Evolutionary conservation across 2,329 filamentous ascomycete genomes (phyloP).

Genomic region (Beauveria varroae): DNA sequence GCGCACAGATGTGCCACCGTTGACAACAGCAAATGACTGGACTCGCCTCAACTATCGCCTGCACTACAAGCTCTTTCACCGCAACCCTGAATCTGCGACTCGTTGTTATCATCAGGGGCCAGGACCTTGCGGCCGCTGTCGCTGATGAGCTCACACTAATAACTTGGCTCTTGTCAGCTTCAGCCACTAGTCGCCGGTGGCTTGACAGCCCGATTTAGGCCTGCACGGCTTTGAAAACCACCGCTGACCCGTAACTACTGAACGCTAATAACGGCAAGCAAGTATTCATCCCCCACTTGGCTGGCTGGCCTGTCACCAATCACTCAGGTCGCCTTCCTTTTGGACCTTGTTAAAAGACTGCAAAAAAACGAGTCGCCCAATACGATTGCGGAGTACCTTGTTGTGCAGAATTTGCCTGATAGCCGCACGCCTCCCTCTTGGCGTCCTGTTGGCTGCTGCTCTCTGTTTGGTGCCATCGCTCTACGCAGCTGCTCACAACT

Average conservation of each 20-base stretch:
- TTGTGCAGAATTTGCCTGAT: not conserved
- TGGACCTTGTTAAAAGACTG: not conserved
- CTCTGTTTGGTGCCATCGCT: not conserved
- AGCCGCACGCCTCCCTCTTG: not conserved
- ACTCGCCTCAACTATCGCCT: not conserved
- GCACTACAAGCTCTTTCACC: not conserved
- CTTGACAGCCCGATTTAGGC: conserved; percentile 9
- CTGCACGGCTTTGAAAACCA: not conserved
- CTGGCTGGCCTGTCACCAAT: not conserved
- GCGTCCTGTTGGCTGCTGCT: not conserved
- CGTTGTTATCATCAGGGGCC: not conserved
- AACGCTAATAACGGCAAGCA: not conserved
- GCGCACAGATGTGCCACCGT: not conserved
- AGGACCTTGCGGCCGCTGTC: not conserved
- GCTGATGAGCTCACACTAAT: not conserved
- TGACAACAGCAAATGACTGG: not conserved
- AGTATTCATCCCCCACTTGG: not conserved
- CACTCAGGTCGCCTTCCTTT: not conserved
- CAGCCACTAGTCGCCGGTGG: conserved; percentile 8
- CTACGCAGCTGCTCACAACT: not conserved
- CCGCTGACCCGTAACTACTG: not conserved
- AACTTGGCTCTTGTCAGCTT: conserved; percentile 6
- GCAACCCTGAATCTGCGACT: not conserved
- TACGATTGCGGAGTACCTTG: not conserved
- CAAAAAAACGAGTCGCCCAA: no score